phyloP scores from a whole-genome alignment of 1,139 yeast species.

The Suhomyces bokatorum region DNA sequence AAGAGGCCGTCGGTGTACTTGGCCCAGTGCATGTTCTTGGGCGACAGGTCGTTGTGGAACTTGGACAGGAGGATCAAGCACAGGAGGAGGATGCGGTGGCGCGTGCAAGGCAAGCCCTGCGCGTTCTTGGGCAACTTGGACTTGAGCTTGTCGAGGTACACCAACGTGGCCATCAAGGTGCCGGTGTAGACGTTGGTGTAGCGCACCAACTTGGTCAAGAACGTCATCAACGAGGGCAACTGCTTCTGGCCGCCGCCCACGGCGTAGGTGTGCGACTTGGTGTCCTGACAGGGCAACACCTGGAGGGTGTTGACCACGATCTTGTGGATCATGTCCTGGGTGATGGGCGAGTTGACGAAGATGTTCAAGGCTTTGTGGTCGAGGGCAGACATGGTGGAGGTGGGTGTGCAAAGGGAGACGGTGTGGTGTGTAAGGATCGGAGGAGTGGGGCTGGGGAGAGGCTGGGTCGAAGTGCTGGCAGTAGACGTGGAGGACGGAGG shows the following conservation, averaged over 20 bases:
- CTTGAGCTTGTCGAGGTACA: constrained; percentile 63
- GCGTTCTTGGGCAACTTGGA: constrained; percentile 66
- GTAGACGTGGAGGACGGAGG: background rate
- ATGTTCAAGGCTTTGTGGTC: constrained; percentile 58
- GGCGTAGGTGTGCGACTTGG: constrained; percentile 31
- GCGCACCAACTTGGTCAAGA: constrained; percentile 66
- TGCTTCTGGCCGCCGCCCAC: constrained; percentile 33
- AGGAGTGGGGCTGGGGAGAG: background rate
- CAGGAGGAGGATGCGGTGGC: constrained; percentile 74
- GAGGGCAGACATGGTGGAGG: constrained; percentile 18
- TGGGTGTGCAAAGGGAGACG: too few relatives aligned
- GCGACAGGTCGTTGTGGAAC: constrained; percentile 74
- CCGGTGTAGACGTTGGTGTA: constrained; percentile 78
- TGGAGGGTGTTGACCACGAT: constrained; percentile 62
- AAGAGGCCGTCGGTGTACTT: constrained; percentile 73
- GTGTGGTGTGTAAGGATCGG: too few relatives aligned
- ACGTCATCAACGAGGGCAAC: constrained; percentile 73
- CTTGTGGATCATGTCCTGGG: constrained; percentile 66
- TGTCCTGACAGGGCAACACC: constrained; percentile 56
- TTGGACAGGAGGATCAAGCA: constrained; percentile 72
- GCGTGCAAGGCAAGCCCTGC: constrained; percentile 73
- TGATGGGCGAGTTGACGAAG: constrained; percentile 57
- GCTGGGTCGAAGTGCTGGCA: background rate
- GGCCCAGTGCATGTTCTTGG: constrained; percentile 78
- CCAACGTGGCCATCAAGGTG: constrained; percentile 69